phyloP scores from a whole-genome alignment of 345 rosid species.

The Jatropha curcas region DNA sequence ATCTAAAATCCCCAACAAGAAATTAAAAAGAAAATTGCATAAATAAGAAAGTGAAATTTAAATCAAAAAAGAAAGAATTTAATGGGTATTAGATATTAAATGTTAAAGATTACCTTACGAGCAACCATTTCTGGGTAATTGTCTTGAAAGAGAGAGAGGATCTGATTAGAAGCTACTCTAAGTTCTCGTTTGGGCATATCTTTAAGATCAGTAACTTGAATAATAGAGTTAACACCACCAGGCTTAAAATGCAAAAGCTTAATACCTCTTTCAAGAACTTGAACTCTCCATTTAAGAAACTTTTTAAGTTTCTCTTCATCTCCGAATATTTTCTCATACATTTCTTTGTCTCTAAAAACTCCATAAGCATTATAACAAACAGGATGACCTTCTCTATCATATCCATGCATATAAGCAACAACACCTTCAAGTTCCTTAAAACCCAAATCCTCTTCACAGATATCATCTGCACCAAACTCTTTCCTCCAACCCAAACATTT shows the following conservation, averaged over 20 bases:
- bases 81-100: too few species aligned
- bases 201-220: conserved; percentile 93
- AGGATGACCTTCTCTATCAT: conserved; percentile 83
- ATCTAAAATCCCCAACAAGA: conserved; percentile 41
- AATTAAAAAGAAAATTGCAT: neutral
- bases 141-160: conserved; percentile 89
- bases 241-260: conserved; percentile 79
- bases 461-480: conserved; percentile 67
- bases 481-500: conserved; percentile 81
- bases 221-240: conserved; percentile 87
- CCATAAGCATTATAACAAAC: conserved; percentile 96
- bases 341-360: conserved; percentile 69
- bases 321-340: conserved; percentile 86
- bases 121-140: conserved; percentile 99
- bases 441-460: conserved; percentile 76
- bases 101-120: conserved; percentile 82
- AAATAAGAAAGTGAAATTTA: neutral
- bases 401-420: conserved; percentile 90
- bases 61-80: neutral
- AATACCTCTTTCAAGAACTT: conserved; percentile 86
- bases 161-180: conserved; percentile 82
- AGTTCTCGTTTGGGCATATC: conserved; percentile 98
- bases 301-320: conserved; percentile 80
- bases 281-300: conserved; percentile 93
- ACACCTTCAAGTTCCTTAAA: conserved; percentile 85